These are phyloP conservation scores for Podila verticillata DNA, from an alignment of 192 early-diverging fungal genomes.

Conservation along the genomic window DNA sequence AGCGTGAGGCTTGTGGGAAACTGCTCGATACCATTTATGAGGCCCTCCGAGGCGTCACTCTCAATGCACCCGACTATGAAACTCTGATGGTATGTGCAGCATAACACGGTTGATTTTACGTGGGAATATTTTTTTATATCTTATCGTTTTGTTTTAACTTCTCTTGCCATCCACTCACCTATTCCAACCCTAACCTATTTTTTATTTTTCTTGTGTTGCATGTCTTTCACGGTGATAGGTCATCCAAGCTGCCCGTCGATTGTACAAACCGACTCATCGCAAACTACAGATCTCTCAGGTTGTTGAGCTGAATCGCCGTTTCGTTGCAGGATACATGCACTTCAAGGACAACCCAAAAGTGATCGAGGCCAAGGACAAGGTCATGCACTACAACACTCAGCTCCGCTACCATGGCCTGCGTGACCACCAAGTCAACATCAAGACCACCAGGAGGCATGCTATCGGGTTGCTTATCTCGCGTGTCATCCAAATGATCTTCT, in stretches of 20 bases:
- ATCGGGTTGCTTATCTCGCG: slow-evolving; percentile 75
- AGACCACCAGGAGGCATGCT: slow-evolving; percentile 71
- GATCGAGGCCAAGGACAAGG: slow-evolving; percentile 72
- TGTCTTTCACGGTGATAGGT: slow-evolving; percentile 56
- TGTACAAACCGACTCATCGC: slow-evolving; percentile 88
- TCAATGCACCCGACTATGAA: slow-evolving; percentile 92
- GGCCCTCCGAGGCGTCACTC: slow-evolving; percentile 84
- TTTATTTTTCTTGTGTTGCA: background rate
- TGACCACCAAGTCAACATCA: slow-evolving; percentile 95
- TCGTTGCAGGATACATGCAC: slow-evolving; percentile 83
- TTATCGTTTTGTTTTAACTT: too few species aligned
- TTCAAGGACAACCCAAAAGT: slow-evolving; percentile 86
- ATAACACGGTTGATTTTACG: background rate
- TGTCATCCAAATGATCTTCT: slow-evolving; percentile 69
- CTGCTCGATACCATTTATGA: slow-evolving; percentile 81
- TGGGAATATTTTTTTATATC: too few species aligned
- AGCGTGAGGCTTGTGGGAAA: slow-evolving; percentile 79
- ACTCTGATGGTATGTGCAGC: slow-evolving; percentile 73
- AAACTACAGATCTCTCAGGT: slow-evolving; percentile 84
- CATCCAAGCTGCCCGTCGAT: slow-evolving; percentile 89
- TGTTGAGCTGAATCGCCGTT: slow-evolving; percentile 87
- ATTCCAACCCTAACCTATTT: background rate
- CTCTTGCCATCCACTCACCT: too few species aligned
- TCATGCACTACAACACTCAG: slow-evolving; percentile 85
- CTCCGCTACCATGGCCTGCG: slow-evolving; percentile 90